A percentile compares a stretch with the other conserved stretches of the same genome.
Evolutionary conservation across 2,329 filamentous ascomycete genomes (phyloP).

Genomic region (Pseudogymnoascus sp.): DNA sequence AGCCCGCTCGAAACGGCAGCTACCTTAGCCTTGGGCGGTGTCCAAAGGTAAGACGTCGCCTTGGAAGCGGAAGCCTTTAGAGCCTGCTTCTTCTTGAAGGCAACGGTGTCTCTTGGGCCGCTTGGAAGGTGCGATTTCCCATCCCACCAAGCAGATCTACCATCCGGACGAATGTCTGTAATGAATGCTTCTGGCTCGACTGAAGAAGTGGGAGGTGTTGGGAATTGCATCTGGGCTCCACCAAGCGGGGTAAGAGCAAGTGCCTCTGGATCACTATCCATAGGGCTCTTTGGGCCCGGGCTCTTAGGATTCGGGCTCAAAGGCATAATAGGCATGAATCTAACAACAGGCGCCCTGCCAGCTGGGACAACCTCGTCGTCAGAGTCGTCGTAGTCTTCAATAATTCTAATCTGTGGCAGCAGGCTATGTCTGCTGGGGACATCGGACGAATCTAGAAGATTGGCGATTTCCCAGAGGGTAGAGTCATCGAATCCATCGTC

Average conservation of each 20-base stretch:
- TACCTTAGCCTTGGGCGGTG: not conserved
- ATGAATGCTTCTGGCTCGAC: not conserved
- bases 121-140: slow-evolving; percentile 20
- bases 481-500: slow-evolving; percentile 54
- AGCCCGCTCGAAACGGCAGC: slow-evolving; percentile 16
- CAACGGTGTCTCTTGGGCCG: slow-evolving; percentile 12
- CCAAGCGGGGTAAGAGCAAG: not conserved
- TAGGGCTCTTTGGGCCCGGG: slow-evolving; percentile 11
- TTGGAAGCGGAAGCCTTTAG: not conserved
- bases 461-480: slow-evolving; percentile 59
- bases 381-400: slow-evolving; percentile 15
- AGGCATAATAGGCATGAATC: slow-evolving; percentile 15
- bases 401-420: slow-evolving; percentile 29
- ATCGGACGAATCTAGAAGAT: slow-evolving; percentile 45
- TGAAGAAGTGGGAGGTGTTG: not conserved
- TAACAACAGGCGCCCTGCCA: not conserved
- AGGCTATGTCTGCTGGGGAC: slow-evolving; percentile 47
- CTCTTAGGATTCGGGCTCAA: slow-evolving; percentile 17
- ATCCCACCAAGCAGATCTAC: slow-evolving; percentile 3
- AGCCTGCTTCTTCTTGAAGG: slow-evolving; percentile 17
- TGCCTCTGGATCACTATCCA: slow-evolving; percentile 3
- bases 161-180: not conserved
- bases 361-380: slow-evolving; percentile 7
- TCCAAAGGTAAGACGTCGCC: slow-evolving; percentile 17
- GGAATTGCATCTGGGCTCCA: not conserved